Evolutionary conservation across 495 filamentous ascomycete genomes (phyloP), one percentile per base, ranked within the genome.

Genomic region (Staphylotrichum longicolle): DNA sequence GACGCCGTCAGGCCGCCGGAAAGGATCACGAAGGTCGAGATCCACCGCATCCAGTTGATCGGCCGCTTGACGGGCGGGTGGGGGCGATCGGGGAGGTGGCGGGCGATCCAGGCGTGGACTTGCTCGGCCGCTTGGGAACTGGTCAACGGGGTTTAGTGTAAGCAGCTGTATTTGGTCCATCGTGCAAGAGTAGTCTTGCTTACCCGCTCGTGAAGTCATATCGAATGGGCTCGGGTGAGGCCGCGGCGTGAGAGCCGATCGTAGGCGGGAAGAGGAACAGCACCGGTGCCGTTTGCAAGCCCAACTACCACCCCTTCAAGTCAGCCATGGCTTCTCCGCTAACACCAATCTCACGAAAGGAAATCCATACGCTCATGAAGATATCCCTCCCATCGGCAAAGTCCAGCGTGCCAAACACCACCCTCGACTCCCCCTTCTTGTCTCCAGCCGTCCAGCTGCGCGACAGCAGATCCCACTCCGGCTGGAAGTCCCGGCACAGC

Each of bases 201-300:
- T 85, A 95, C 91, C 91, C 89, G 61, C 74, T 79, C 46, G 83
- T 86, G 67, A 98, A 97, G 68, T 98, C 95, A 67, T 88, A 96
- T 72, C 91, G 83, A 33, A 87, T 58, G n/a, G 94, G 91, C 34
- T 86, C 80, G 44, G 75, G 73, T 46, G 87, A 85, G 41, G 84
- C 71, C 65, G 84, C 88, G 41, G 93, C 90, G 70, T 90, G 83
- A 5, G 91, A 90, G n/a, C 94, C 94, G 49, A 79, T 71, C 32
- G 93, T 96, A 27, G 94, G 93, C 45, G 87, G 90, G 80, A 96
- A 98, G 52, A 96, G 70, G 42, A 93, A 80, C 30, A 99, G 79
- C 37, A 98, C 86, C 3, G 94, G 94, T 14, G 95, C 94, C 42
- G 94, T 96, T 86, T 96, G 93, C 44, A 99, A 85, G 77, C 90